Evolutionary conservation across 2,329 filamentous ascomycete species (phyloP).

Genomic region (Simplicillium sp.): DNA sequence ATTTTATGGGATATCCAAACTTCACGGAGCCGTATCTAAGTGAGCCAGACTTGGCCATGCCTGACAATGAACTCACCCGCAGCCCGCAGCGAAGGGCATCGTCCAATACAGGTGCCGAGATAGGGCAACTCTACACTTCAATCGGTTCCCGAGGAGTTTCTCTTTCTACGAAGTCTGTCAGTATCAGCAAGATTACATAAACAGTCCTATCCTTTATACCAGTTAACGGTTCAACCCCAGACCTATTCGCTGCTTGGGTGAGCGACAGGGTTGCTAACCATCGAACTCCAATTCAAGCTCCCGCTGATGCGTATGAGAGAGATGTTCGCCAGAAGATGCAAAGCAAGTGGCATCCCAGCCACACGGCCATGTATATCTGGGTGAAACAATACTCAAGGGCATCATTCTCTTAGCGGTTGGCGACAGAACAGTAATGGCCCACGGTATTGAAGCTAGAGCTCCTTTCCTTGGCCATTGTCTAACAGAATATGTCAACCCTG

Average conservation of each 20-base stretch:
- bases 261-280: no score
- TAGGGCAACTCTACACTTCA: neutral
- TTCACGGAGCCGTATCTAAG: conserved; percentile 36
- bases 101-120: neutral
- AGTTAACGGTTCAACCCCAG: neutral
- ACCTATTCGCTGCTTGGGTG: conserved; percentile 1
- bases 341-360: conserved; percentile 18
- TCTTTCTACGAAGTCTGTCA: neutral
- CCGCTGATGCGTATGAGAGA: neutral
- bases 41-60: conserved; percentile 33
- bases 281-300: no score
- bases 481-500: conserved; percentile 18
- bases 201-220: no score
- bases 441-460: conserved; percentile 23
- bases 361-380: conserved; percentile 17
- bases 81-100: conserved; percentile 2
- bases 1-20: conserved; percentile 41
- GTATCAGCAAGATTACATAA: no score
- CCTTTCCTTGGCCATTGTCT: conserved; percentile 25
- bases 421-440: conserved; percentile 25
- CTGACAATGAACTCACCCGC: conserved; percentile 11
- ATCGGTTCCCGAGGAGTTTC: neutral
- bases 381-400: conserved; percentile 14
- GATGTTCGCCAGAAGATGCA: conserved; percentile 12
- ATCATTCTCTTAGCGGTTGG: conserved; percentile 19